These are phyloP conservation scores for Botryotinia convoluta DNA, from an alignment of 2,329 filamentous ascomycete species.

Conservation along the genomic window DNA sequence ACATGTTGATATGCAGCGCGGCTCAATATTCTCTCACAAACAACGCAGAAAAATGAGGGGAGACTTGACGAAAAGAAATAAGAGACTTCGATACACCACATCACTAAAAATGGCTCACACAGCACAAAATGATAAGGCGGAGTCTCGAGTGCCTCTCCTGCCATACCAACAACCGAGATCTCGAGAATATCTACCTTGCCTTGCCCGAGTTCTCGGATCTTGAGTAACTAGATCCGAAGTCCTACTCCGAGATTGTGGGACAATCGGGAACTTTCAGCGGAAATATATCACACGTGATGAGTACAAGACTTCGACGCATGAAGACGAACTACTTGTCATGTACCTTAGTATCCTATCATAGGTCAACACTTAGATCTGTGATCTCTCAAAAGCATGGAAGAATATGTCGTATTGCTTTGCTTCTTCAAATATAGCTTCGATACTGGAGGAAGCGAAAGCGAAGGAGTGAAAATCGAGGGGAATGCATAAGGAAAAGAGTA, in stretches of 20 bases:
- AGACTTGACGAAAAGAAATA: slow-evolving; percentile 8
- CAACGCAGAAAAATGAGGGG: background rate
- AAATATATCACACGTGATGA: slow-evolving; percentile 15
- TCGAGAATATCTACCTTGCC: slow-evolving; percentile 6
- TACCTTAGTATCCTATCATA: background rate
- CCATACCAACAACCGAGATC: slow-evolving; percentile 14
- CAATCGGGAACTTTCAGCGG: slow-evolving; percentile 17
- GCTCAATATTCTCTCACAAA: background rate
- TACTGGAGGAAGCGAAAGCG: slow-evolving; percentile 7
- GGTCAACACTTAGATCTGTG: background rate
- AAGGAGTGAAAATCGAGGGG: background rate
- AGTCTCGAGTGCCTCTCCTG: slow-evolving; percentile 6
- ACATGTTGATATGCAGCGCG: slow-evolving; percentile 14
- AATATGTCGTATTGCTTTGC: background rate
- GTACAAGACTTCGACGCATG: background rate
- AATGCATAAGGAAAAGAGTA: background rate
- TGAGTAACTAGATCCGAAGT: slow-evolving; percentile 14
- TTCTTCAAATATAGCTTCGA: background rate
- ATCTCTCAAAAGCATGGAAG: background rate
- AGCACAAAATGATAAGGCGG: background rate
- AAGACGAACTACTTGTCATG: background rate
- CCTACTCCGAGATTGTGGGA: slow-evolving; percentile 9
- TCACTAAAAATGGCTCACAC: background rate
- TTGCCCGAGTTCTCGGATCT: slow-evolving; percentile 15
- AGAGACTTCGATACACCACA: background rate